These are phyloP conservation scores for Fusarium graminum DNA, from an alignment of 2,329 filamentous ascomycete species.

Conservation along the genomic window DNA sequence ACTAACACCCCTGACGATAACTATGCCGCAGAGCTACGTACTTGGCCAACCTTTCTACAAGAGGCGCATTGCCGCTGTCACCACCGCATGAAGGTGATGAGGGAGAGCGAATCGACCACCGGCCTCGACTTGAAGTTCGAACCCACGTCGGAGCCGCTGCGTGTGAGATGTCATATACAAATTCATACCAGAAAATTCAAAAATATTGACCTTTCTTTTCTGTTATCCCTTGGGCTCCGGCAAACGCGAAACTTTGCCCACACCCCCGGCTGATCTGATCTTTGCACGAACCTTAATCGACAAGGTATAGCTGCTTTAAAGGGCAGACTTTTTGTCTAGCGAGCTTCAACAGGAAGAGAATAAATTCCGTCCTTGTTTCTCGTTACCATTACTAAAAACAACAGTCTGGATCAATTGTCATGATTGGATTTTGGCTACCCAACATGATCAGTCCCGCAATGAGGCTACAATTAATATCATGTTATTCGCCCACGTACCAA, in stretches of 20 bases:
- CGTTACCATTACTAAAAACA: constrained; percentile 12
- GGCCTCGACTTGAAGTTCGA: neutral
- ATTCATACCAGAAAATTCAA: constrained; percentile 5
- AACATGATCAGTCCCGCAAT: constrained; percentile 11
- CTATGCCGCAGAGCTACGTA: constrained; percentile 8
- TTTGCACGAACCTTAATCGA: constrained; percentile 40
- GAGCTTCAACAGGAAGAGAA: neutral
- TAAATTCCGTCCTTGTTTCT: constrained; percentile 10
- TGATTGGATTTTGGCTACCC: constrained; percentile 1
- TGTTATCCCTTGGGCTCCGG: constrained; percentile 16
- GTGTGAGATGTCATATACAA: constrained; percentile 33
- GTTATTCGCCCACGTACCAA: constrained; percentile 7
- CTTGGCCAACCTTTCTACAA: neutral
- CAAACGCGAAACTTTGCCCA: constrained; percentile 36
- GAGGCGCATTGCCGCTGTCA: neutral
- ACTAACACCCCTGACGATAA: constrained; percentile 6
- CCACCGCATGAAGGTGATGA: neutral
- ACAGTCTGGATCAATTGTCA: constrained; percentile 7
- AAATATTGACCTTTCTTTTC: constrained; percentile 1
- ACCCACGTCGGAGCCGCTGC: constrained; percentile 33
- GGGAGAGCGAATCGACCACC: constrained; percentile 7
- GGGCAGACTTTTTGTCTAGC: constrained; percentile 7
- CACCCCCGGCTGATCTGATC: constrained; percentile 42
- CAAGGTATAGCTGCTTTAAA: constrained; percentile 21
- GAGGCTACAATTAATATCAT: constrained; percentile 10